Base-by-base conservation (phyloP, 1,139 yeast genomes). In the Kodamaea sp. region DNA sequence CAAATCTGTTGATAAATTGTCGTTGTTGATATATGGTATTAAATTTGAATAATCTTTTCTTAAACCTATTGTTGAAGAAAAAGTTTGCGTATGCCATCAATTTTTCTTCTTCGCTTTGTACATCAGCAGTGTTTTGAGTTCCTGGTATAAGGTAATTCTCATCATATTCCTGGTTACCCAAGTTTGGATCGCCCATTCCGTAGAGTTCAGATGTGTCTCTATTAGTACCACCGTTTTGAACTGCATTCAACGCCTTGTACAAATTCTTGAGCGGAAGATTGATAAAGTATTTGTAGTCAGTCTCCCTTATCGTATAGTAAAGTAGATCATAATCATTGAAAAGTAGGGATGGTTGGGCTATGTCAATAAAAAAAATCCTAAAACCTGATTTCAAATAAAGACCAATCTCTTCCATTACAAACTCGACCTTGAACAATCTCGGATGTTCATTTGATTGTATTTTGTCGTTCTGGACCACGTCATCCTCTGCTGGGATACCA, bases 321-420 rank as follows among this genome's bases (percentile, higher is more conserved):
- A 70, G 51, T 15, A 70, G 46, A 36, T 70, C 75, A 42, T 56
- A 70, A 27, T 71, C 73, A 43, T 70, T 70, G 49, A 66, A 68
- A 20, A 71, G 51, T 31, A 63, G 40, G 4, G 73, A 63, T 3
- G 73, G 75, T 40, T 62, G 72, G 11, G 71, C 56, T 12, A 81
- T 63, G 44, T 80, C 86, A 31, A 81, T 63, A 48, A 73, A 81
- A 39, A 73, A 78, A 4, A 83, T 71, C 20, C 78, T 54, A 38
- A 81, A 71, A 1, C 83, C 82, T 1, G 76, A 65, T 47, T 80
- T 80, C 25, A 76, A 52, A 42, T 71, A 69, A 16, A 73, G 56
- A 0, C 84, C 86, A 4, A 73, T 68, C 44, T 82, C 89, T 45
- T 79, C 84, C 70, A 81, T 70, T 1, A 65, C 57, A 12, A 83